These are phyloP conservation scores for Pleurotus pulmonarius DNA, from an alignment of 768 basidiomycete genomes.

Conservation along the genomic window DNA sequence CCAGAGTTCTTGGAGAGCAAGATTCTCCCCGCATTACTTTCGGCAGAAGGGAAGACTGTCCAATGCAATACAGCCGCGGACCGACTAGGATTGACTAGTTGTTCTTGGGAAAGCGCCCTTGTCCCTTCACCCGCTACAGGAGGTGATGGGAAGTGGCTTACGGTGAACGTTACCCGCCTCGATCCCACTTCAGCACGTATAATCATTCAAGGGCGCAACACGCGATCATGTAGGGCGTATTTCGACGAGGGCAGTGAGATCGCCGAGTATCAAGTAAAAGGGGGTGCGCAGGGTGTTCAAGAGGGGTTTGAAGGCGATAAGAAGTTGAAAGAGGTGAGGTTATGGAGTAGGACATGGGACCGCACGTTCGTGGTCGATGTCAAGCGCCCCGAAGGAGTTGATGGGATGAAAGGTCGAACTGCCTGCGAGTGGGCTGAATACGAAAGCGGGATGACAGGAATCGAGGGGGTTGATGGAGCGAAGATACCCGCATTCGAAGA, in stretches of 20 bases:
- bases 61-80: constrained; percentile 21
- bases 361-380: constrained; percentile 43
- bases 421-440: constrained; percentile 59
- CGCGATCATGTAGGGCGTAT: constrained; percentile 58
- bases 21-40: constrained; percentile 51
- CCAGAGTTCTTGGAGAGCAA: constrained; percentile 35
- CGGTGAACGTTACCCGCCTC: constrained; percentile 34
- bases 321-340: constrained; percentile 26
- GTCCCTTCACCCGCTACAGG: constrained; percentile 34
- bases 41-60: constrained; percentile 33
- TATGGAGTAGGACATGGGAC: constrained; percentile 55
- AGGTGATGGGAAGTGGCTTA: constrained; percentile 34
- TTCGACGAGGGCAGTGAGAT: constrained; percentile 46
- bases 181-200: constrained; percentile 45
- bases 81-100: constrained; percentile 38
- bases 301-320: constrained; percentile 35
- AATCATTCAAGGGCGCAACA: constrained; percentile 51
- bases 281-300: constrained; percentile 30
- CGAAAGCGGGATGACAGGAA: constrained; percentile 37
- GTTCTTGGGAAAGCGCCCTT: constrained; percentile 41
- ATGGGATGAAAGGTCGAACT: constrained; percentile 29
- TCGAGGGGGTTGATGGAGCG: constrained; percentile 17
- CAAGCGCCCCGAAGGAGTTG: constrained; percentile 25
- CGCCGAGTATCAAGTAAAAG: constrained; percentile 34
- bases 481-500: constrained; percentile 54